Evolutionary conservation across 2,329 filamentous ascomycete genomes (phyloP).

Genomic region (Cryphonectria radicalis): DNA sequence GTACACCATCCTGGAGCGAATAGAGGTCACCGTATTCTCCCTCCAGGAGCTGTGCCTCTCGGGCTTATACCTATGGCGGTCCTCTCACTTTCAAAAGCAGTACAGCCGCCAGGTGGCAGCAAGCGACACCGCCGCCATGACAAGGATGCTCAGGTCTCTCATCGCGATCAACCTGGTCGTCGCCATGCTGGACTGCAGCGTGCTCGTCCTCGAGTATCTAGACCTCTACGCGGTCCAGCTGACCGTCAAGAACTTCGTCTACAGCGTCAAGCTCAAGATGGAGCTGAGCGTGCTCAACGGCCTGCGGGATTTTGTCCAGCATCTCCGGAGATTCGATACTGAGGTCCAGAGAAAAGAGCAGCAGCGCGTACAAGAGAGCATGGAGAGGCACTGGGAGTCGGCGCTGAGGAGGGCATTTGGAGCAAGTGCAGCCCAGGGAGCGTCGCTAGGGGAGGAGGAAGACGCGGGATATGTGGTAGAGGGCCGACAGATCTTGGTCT

Average conservation of each 20-base stretch:
- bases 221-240: constrained; percentile 46
- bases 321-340: constrained; percentile 10
- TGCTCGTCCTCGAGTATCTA: constrained; percentile 46
- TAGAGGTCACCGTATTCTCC: constrained; percentile 49
- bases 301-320: constrained; percentile 32
- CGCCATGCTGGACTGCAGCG: constrained; percentile 44
- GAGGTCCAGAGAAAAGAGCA: constrained; percentile 11
- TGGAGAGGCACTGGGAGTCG: constrained; percentile 23
- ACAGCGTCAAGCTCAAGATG: constrained; percentile 55
- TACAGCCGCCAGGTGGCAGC: constrained; percentile 44
- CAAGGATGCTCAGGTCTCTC: constrained; percentile 33
- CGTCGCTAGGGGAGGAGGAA: not conserved
- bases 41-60: constrained; percentile 52
- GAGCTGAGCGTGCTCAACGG: constrained; percentile 59
- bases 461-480: constrained; percentile 10
- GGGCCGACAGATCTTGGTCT: constrained; percentile 13
- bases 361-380: constrained; percentile 14
- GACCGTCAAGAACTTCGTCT: constrained; percentile 46
- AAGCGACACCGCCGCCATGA: constrained; percentile 17
- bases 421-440: not conserved
- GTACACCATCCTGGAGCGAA: constrained; percentile 35
- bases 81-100: constrained; percentile 49
- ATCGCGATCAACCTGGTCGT: constrained; percentile 49
- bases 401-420: constrained; percentile 22
- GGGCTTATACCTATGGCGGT: constrained; percentile 57